Conservation (phyloP, 306 rosid genomes). For the Cucumis hystrix region DNA sequence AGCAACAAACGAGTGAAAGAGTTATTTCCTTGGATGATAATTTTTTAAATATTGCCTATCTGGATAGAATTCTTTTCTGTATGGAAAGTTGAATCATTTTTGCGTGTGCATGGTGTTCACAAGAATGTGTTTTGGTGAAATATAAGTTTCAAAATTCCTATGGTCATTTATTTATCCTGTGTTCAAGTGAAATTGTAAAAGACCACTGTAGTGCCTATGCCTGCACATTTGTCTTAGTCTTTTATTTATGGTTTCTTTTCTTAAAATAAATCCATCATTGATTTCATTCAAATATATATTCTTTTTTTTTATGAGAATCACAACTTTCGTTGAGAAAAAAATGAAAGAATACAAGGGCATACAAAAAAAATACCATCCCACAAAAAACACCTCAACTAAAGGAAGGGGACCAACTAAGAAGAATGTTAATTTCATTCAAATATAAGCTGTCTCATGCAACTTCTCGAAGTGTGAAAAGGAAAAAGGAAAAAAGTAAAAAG, state of each 20-base stretch:
- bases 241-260: not conserved
- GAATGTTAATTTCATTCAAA: not conserved
- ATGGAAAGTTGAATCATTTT: not conserved
- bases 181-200: not conserved
- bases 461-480: not conserved
- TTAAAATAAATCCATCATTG: not conserved
- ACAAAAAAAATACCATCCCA: no score
- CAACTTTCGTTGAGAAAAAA: no score
- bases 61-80: not conserved
- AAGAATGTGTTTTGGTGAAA: not conserved
- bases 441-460: not conserved
- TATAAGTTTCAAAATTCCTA: not conserved
- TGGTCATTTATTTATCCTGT: not conserved
- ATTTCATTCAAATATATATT: not conserved
- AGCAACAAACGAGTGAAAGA: not conserved
- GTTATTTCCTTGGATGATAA: not conserved
- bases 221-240: not conserved
- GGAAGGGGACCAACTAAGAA: no score
- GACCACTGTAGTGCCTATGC: not conserved
- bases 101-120: not conserved
- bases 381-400: no score
- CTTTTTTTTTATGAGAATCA: no score
- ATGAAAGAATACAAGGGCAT: no score
- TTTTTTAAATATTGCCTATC: not conserved
- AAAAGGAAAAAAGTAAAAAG: not conserved